Percentiles rank a stretch among this genome's conserved stretches.
Conservation (phyloP, 306 rosid genomes). For the Arachis stenosperma region DNA sequence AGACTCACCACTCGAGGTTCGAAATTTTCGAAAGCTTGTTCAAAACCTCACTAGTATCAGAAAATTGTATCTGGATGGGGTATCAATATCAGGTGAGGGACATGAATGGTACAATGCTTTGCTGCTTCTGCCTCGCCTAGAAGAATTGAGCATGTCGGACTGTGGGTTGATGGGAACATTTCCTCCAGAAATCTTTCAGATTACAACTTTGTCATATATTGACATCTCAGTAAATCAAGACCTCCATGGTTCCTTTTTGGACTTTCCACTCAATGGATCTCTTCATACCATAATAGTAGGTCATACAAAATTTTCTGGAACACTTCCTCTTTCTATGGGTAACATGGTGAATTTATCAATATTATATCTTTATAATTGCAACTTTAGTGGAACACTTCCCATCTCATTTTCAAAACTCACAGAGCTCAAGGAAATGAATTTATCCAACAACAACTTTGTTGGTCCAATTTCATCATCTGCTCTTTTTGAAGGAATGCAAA, state of each 20-base stretch:
- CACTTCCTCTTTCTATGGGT: slow-evolving; percentile 31
- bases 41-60: slow-evolving; percentile 37
- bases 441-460: slow-evolving; percentile 39
- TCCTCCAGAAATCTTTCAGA: slow-evolving; percentile 39
- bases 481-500: slow-evolving; percentile 37
- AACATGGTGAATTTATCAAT: slow-evolving; percentile 30
- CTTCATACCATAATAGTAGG: slow-evolving; percentile 31
- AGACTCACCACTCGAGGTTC: too few species aligned
- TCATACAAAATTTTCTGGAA: slow-evolving; percentile 43
- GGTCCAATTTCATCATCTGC: slow-evolving; percentile 50
- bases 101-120: slow-evolving; percentile 51
- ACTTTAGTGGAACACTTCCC: slow-evolving; percentile 43
- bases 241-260: slow-evolving; percentile 45
- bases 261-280: slow-evolving; percentile 29
- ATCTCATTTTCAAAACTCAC: slow-evolving; percentile 41
- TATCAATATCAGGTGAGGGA: slow-evolving; percentile 42
- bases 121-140: neutral
- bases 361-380: slow-evolving; percentile 37
- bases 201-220: slow-evolving; percentile 29
- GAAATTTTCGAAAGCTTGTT: slow-evolving; percentile 15
- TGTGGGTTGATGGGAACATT: slow-evolving; percentile 45
- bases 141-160: slow-evolving; percentile 22
- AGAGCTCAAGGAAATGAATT: slow-evolving; percentile 38
- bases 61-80: slow-evolving; percentile 60
- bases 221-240: slow-evolving; percentile 37